Percentiles rank a stretch among this genome's conserved stretches.
Evolutionary conservation across 2,329 filamentous ascomycete genomes (phyloP).

Genomic region (Penicillium brevicompactum): DNA sequence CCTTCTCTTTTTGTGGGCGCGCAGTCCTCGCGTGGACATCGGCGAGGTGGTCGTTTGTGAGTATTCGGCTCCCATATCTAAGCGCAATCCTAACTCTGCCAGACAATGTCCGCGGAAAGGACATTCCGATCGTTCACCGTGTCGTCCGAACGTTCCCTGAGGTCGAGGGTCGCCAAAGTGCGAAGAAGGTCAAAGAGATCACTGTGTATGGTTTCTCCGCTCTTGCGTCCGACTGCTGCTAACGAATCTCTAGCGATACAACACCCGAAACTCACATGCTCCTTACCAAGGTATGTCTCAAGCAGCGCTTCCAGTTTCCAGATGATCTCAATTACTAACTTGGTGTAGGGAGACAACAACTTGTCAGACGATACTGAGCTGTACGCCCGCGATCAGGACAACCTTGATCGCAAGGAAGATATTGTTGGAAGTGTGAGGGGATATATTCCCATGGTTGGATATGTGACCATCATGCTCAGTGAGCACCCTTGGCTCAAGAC

Average conservation of each 20-base stretch:
- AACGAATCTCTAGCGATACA: slow-evolving; percentile 23
- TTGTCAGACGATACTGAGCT: slow-evolving; percentile 84
- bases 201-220: slow-evolving; percentile 26
- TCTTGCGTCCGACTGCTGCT: not conserved
- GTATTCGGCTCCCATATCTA: not conserved
- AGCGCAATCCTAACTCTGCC: not conserved
- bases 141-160: slow-evolving; percentile 71
- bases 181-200: slow-evolving; percentile 39
- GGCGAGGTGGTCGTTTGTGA: slow-evolving; percentile 76
- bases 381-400: slow-evolving; percentile 76
- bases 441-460: slow-evolving; percentile 93
- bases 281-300: slow-evolving; percentile 68
- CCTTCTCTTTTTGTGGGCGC: slow-evolving; percentile 66
- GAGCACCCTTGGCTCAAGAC: slow-evolving; percentile 98
- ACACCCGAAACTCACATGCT: slow-evolving; percentile 55
- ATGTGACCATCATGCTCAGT: slow-evolving; percentile 92
- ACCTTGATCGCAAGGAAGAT: slow-evolving; percentile 76
- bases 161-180: slow-evolving; percentile 30
- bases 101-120: slow-evolving; percentile 60
- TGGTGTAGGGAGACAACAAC: slow-evolving; percentile 80
- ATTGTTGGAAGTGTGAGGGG: slow-evolving; percentile 91
- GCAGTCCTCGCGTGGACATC: slow-evolving; percentile 63
- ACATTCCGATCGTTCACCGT: slow-evolving; percentile 96
- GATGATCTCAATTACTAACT: not conserved
- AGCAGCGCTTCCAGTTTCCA: not conserved